Evolutionary conservation across 1,139 yeast genomes (phyloP).

Genomic region (Waltiozyma sp.): DNA sequence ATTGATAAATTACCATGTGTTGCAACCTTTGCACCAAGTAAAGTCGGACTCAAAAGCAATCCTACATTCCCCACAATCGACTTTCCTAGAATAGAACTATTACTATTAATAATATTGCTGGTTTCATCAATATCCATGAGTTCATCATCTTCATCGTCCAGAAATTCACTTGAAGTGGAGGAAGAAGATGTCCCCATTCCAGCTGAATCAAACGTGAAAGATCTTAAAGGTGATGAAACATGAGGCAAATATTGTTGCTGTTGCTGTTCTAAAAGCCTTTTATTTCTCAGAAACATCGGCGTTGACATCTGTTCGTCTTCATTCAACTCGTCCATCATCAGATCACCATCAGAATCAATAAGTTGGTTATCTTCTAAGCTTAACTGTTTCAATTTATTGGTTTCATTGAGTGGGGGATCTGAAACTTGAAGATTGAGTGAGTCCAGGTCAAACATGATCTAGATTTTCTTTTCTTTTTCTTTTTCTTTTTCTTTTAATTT

Average conservation of each 20-base stretch:
- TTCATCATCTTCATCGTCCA: background rate
- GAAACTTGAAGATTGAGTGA: background rate
- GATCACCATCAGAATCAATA: constrained; percentile 1
- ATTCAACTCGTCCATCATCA: constrained; percentile 2
- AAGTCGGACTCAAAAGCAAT: background rate
- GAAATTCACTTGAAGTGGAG: background rate
- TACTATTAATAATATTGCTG: background rate
- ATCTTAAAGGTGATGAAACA: background rate
- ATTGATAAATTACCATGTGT: background rate
- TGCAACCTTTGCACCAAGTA: constrained; percentile 1
- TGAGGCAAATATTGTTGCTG: background rate
- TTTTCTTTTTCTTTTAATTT: no score
- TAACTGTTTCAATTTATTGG: background rate
- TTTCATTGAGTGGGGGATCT: background rate
- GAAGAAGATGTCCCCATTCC: background rate
- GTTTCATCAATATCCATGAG: background rate
- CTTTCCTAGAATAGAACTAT: background rate
- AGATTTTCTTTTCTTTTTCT: no score
- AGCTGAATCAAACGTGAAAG: background rate
- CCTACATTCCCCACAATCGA: background rate
- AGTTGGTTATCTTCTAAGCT: background rate
- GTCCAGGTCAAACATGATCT: background rate
- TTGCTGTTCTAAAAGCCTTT: background rate
- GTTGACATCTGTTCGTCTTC: background rate
- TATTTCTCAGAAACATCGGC: background rate